Base-by-base conservation (phyloP, 768 basidiomycete species). In the Lentinula detonsa region DNA sequence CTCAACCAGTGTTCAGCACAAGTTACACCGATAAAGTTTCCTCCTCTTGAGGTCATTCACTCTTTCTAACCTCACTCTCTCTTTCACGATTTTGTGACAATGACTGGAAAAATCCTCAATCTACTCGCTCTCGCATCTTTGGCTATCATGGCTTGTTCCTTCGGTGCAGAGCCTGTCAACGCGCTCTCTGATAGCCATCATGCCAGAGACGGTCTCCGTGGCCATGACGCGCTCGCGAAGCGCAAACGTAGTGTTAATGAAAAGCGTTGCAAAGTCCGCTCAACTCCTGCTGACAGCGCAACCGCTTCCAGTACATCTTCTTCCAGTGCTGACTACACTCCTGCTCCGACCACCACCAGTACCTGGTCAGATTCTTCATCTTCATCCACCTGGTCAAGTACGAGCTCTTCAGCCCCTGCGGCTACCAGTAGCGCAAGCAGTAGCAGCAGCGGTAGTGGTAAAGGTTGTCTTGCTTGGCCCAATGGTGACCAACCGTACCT, bases 401-500 rank as follows among this genome's bases (percentile, higher is more conserved):
- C 70, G 2, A 43, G 72, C n/a, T 55, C 72, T 6, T 61, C 64
- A 37, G 23, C 66, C 56, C 21, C 63, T 28, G 11, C 61, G 37
- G 1, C 57, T 33, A 31, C n/a, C 45, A 50, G 23, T 40, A 59
- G 34, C 64, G 10, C 34, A 8, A 39, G 9, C 37, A 39, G 37
- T 35, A 34, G 57, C 35, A 39, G 45, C 43, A 48, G 33, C 13
- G 60, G 60, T 16, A 62, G 67, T 40, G 66, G 69, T 35, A 67
- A 67, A 72, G 77, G 81, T 46, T 83, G 90, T 63, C 69, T 88
- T 18, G 87, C 81, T 21, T 93, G 90, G 87, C 78, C 86, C 40
- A 81, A 85, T 60, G 79, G 81, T 57, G 75, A 83, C 61, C 74
- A 78, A 62, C 60, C 72, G 37, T 71, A 78, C 51, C 77, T 93